Base-by-base conservation (phyloP, 2,329 filamentous ascomycete species). In the Penicillium italicum region DNA sequence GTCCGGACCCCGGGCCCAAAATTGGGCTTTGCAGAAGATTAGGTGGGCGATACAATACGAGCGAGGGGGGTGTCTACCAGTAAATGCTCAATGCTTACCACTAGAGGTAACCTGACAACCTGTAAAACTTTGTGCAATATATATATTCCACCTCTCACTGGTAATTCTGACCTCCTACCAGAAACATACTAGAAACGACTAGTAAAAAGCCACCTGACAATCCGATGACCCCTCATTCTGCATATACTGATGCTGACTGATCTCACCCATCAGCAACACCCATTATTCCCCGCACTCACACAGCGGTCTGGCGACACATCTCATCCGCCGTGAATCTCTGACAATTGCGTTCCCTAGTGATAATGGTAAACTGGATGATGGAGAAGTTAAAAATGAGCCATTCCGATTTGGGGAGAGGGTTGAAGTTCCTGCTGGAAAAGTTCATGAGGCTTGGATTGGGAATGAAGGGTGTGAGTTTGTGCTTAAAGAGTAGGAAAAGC, bases 391-490 rank as follows among this genome's bases (percentile, higher is more conserved):
- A 46, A 84, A 80, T 59, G 78, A 84, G 70, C 85, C 80, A 0
- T 83, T 83, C 59, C 79, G 81, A 0, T 73, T 74, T 0, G 83
- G 83, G 2, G 75, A 75, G 1, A 72, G 83, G 58, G 69, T 85
- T 18, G 83, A 86, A 70, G 83, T 86, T 0, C 80, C 82, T 24
- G 82, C 81, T 0, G 74, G 77, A 2, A 79, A 78, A 61, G 53
- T 78, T 22, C 83, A 86, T 64, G 82, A 86, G 69, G 83, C 86
- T 1, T 85, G 83, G 82, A 80, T 86, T 60, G 83, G 84, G 0
- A 60, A 70, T 8, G 73, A 80, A 38, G 83, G 83, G 1, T 85
- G 83, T 69, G 82, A 82, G 57, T 84, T 84, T 74, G 81, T 85
- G 26, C 84, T 85, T 67, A 82, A 82, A 24, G 81, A 85, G 64